phyloP scores from a whole-genome alignment of 345 rosid species.

The Salix purpurea region DNA sequence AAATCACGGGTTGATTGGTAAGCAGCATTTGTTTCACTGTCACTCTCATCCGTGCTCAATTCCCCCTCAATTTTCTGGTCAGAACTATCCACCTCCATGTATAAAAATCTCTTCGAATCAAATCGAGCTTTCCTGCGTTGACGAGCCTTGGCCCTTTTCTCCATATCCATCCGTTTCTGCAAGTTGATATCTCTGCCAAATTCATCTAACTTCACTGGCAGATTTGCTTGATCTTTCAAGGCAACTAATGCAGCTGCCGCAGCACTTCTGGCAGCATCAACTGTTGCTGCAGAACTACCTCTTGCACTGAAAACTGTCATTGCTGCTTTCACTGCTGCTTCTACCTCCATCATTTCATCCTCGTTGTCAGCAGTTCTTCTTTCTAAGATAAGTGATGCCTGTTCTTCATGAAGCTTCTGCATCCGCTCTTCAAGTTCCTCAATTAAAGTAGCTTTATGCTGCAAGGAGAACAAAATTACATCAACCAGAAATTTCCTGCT shows the following conservation, averaged over 20 bases:
- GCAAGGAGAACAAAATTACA: slow-evolving; percentile 15
- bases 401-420: slow-evolving; percentile 75
- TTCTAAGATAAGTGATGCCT: slow-evolving; percentile 62
- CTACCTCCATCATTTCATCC: slow-evolving; percentile 81
- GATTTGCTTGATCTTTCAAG: slow-evolving; percentile 50
- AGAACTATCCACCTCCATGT: slow-evolving; percentile 59
- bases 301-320: slow-evolving; percentile 49
- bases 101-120: slow-evolving; percentile 64
- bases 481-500: neutral
- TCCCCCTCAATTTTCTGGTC: slow-evolving; percentile 82
- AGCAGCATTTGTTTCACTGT: slow-evolving; percentile 66
- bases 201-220: slow-evolving; percentile 81
- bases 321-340: slow-evolving; percentile 88
- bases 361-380: slow-evolving; percentile 78
- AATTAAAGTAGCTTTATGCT: slow-evolving; percentile 81
- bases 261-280: slow-evolving; percentile 65
- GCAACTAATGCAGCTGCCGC: slow-evolving; percentile 73
- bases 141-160: slow-evolving; percentile 83
- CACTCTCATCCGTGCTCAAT: slow-evolving; percentile 96
- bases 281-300: slow-evolving; percentile 52
- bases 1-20: slow-evolving; percentile 60
- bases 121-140: slow-evolving; percentile 58
- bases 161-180: slow-evolving; percentile 77
- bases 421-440: slow-evolving; percentile 88
- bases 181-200: slow-evolving; percentile 85